phyloP scores from a whole-genome alignment of 768 basidiomycete species.

The Lactifluus subvellereus region DNA sequence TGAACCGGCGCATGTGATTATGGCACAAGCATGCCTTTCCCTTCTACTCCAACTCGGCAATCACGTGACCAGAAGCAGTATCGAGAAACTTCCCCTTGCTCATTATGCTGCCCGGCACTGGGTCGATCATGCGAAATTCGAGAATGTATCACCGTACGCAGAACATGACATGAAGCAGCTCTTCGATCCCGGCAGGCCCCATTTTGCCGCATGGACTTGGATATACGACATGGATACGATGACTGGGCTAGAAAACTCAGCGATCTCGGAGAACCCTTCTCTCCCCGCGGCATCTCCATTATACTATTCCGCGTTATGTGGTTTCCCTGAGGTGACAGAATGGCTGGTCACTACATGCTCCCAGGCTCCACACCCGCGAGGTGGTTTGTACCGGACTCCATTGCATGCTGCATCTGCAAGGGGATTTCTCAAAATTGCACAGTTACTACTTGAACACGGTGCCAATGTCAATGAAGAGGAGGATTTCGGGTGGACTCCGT shows the following conservation, averaged over 20 bases:
- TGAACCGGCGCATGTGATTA: neutral
- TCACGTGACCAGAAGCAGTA: neutral
- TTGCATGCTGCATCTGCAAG: neutral
- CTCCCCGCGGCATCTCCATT: neutral
- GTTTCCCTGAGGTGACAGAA: neutral
- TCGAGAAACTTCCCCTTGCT: neutral
- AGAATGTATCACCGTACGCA: neutral
- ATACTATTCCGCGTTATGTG: neutral
- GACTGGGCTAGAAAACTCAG: too few species aligned
- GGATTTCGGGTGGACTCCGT: too few species aligned
- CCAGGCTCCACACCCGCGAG: neutral
- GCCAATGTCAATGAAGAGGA: neutral
- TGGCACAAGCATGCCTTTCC: neutral
- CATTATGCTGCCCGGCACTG: slow-evolving; percentile 1
- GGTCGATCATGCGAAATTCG: neutral
- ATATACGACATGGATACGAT: neutral
- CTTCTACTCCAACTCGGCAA: neutral
- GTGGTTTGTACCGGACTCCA: neutral
- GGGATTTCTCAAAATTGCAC: neutral
- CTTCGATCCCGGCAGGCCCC: neutral
- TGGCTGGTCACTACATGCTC: neutral
- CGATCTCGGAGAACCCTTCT: too few species aligned
- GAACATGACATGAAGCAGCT: neutral
- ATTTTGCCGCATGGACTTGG: neutral
- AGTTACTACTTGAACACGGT: neutral